Evolutionary conservation across 2,329 filamentous ascomycete species (phyloP).

Genomic region (Magnaporthales sp.): DNA sequence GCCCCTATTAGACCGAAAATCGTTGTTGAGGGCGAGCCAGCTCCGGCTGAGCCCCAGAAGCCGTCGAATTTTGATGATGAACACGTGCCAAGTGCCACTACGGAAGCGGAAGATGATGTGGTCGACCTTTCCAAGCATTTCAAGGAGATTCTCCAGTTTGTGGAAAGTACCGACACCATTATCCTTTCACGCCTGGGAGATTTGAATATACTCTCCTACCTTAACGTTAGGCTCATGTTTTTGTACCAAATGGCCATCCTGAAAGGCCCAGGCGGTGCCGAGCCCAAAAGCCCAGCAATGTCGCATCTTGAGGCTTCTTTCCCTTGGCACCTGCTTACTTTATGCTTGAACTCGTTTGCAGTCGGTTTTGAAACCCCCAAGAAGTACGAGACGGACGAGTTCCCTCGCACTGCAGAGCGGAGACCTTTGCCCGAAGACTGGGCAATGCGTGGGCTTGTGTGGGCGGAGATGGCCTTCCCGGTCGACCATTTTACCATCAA

Average conservation of each 20-base stretch:
- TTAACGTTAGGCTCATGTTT: constrained; percentile 56
- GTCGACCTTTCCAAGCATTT: not conserved
- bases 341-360: constrained; percentile 28
- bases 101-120: constrained; percentile 9
- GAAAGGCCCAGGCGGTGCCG: constrained; percentile 14
- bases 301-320: constrained; percentile 29
- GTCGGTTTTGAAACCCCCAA: constrained; percentile 13
- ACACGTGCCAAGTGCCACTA: constrained; percentile 7
- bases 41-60: not conserved
- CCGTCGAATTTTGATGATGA: constrained; percentile 7
- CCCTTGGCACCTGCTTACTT: constrained; percentile 28
- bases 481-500: constrained; percentile 44
- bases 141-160: constrained; percentile 21
- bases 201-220: constrained; percentile 49
- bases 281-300: constrained; percentile 25
- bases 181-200: constrained; percentile 46
- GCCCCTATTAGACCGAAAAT: not conserved
- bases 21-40: not conserved
- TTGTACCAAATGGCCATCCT: constrained; percentile 35
- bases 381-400: constrained; percentile 29
- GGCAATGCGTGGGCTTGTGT: constrained; percentile 54
- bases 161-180: constrained; percentile 32
- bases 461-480: constrained; percentile 50
- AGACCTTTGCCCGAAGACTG: constrained; percentile 62
- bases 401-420: constrained; percentile 34